Evolutionary conservation across 371 early-diverging fungal species (phyloP), one percentile per base, ranked within the genome.

Genomic region (Mortierella sp.): DNA sequence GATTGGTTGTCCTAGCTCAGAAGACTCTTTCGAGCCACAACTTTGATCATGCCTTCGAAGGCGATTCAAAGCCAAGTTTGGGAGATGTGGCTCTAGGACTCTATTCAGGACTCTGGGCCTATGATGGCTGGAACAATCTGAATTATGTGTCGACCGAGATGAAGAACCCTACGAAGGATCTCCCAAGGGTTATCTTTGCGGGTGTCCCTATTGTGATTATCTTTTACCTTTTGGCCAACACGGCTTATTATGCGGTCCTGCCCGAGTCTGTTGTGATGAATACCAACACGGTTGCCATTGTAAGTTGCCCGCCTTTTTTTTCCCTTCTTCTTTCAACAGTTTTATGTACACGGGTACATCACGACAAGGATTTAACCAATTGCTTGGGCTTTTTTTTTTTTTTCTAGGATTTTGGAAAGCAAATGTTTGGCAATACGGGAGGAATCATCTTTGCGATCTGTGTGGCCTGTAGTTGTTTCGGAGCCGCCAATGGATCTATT

Each of bases 71-170:
- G 19, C 76, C 70, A 55, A 91, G 67, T 66, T 85, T 89, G 30
- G 93, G 93, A 4, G 87, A 91, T 43, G 92, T 92, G 75, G 90
- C 96, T 6, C 60, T 92, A 53, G 97, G 95, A 15, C 83, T 94
- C 23, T 93, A 92, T 81, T 89, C 90, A 15, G 91, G 91, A 29
- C 84, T 97, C n/a, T 97, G 96, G 95, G 95, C 97, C 0, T 97
- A 95, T 74, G 96, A 95, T 72, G 97, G 97, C 4, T 93, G 93
- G 94, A 94, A 94, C 63, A 96, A 94, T 68, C 82, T 97, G 14
- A 96, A 95, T 64, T 92, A 93, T 66, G 94, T 95, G 26, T 89
- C 94, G 18, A 94, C 95, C 25, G 98, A 97, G 85, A 93, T 97
- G 85, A 92, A 93, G 68, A 86, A 94, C 62, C 95, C 97, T 7